Evolutionary conservation across 768 basidiomycete genomes (phyloP).

Genomic region (Phylloporus sp.): DNA sequence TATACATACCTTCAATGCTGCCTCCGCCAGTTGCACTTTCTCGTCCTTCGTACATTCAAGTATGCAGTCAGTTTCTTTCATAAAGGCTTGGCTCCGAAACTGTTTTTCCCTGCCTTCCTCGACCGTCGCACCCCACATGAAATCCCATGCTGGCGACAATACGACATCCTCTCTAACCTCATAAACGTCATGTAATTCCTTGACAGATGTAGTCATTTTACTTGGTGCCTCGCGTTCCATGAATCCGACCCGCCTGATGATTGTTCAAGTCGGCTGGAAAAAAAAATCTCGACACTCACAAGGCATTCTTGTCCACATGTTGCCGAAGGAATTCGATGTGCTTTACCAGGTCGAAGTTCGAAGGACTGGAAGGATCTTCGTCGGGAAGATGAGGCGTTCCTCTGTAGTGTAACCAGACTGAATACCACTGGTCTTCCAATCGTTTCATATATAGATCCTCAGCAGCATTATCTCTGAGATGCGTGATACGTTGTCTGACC

Average conservation of each 20-base stretch:
- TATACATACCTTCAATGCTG: constrained; percentile 59
- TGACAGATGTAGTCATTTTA: constrained; percentile 41
- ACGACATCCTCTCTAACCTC: constrained; percentile 45
- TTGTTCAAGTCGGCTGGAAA: constrained; percentile 11
- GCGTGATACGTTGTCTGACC: constrained; percentile 62
- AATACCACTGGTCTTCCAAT: constrained; percentile 77
- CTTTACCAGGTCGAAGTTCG: constrained; percentile 73
- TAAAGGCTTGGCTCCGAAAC: constrained; percentile 53
- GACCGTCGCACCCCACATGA: constrained; percentile 65
- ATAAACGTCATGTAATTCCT: constrained; percentile 41
- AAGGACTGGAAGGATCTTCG: constrained; percentile 57
- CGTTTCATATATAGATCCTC: constrained; percentile 72
- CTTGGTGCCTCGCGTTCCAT: constrained; percentile 38
- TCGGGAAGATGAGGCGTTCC: constrained; percentile 69
- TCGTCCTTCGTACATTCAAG: constrained; percentile 27
- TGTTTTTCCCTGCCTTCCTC: constrained; percentile 76
- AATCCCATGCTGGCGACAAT: constrained; percentile 55
- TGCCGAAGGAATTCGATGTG: constrained; percentile 78
- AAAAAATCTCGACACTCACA: constrained; percentile 51
- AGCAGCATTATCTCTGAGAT: constrained; percentile 56
- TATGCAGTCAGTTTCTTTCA: constrained; percentile 35
- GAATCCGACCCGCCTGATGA: constrained; percentile 57
- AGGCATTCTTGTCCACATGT: constrained; percentile 77
- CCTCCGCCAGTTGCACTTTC: constrained; percentile 52
- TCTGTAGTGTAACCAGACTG: constrained; percentile 67